Percentiles rank a stretch among this genome's conserved stretches.
These are phyloP conservation scores for Metschnikowia lachancei DNA, from an alignment of 805 yeast genomes.

Conservation along the genomic window DNA sequence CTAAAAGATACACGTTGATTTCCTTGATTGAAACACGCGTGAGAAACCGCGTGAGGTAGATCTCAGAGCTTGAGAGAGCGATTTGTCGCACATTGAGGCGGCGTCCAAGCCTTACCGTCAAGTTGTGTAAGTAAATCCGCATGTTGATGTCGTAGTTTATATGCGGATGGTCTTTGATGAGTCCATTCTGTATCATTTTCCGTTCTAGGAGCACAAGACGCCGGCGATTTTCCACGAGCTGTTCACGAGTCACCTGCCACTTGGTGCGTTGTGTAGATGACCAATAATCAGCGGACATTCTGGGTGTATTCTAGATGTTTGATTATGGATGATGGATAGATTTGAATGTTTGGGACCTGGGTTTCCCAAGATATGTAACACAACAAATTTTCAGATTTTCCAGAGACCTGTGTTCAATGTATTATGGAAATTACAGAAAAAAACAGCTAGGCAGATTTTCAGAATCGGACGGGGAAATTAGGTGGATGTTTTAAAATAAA, in stretches of 20 bases:
- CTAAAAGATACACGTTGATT: conserved; percentile 73
- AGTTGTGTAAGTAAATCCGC: conserved; percentile 74
- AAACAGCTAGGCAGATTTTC: no score
- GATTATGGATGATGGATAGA: no score
- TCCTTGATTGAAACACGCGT: conserved; percentile 73
- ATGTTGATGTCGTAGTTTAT: conserved; percentile 55
- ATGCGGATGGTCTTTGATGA: conserved; percentile 43
- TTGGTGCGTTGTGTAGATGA: conserved; percentile 71
- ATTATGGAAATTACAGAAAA: no score
- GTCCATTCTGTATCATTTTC: conserved; percentile 44
- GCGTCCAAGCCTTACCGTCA: conserved; percentile 74
- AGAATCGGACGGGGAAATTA: no score
- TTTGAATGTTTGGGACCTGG: no score
- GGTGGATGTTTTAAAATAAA: no score
- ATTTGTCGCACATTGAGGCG: conserved; percentile 75
- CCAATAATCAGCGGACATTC: conserved; percentile 87
- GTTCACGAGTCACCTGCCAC: conserved; percentile 77
- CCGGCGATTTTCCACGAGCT: conserved; percentile 49
- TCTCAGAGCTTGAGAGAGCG: conserved; percentile 85
- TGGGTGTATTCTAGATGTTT: no score
- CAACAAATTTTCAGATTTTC: no score
- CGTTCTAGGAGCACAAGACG: conserved; percentile 38
- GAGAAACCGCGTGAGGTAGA: conserved; percentile 76
- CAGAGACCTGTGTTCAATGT: no score
- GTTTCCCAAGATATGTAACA: no score